Percentiles rank a stretch among this genome's conserved stretches.
phyloP scores from a whole-genome alignment of 805 yeast species.

The Grigorovia jiainica region DNA sequence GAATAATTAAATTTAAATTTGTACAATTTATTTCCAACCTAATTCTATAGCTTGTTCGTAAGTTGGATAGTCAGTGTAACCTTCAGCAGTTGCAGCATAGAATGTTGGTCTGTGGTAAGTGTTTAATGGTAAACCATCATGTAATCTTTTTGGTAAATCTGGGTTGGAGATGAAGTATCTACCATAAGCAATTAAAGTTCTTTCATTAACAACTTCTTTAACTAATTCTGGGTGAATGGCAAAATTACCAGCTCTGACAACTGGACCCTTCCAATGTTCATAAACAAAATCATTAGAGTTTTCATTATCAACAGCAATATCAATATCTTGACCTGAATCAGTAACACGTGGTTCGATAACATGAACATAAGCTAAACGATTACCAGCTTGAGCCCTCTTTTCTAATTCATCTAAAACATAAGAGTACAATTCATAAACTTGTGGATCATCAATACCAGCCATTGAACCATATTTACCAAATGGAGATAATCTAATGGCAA shows the following conservation, averaged over 20 bases:
- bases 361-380: conserved; percentile 35
- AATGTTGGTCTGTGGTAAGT: conserved; percentile 41
- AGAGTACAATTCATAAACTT: conserved; percentile 29
- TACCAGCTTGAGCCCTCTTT: conserved; percentile 27
- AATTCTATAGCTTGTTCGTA: conserved; percentile 20
- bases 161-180: conserved; percentile 47
- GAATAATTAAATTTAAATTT: too few species aligned
- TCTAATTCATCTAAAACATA: conserved; percentile 34
- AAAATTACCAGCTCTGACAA: conserved; percentile 34
- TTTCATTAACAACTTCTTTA: conserved; percentile 30
- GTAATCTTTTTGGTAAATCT: conserved; percentile 38
- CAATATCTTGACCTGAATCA: conserved; percentile 19
- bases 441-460: conserved; percentile 28
- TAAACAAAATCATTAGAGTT: conserved; percentile 31
- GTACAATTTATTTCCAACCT: conserved; percentile 7
- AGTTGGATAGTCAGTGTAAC: conserved; percentile 38
- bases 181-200: conserved; percentile 38
- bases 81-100: conserved; percentile 31
- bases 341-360: conserved; percentile 39
- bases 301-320: conserved; percentile 16
- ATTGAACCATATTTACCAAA: conserved; percentile 31
- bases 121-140: conserved; percentile 32
- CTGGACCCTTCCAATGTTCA: conserved; percentile 37
- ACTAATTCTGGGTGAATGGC: conserved; percentile 21
- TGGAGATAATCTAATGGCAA: conserved; percentile 43